A percentile compares a stretch with the other conserved stretches of the same genome.
Conservation (phyloP, 2,329 filamentous ascomycete genomes). For the Teratosphaeriaceae sp. region DNA sequence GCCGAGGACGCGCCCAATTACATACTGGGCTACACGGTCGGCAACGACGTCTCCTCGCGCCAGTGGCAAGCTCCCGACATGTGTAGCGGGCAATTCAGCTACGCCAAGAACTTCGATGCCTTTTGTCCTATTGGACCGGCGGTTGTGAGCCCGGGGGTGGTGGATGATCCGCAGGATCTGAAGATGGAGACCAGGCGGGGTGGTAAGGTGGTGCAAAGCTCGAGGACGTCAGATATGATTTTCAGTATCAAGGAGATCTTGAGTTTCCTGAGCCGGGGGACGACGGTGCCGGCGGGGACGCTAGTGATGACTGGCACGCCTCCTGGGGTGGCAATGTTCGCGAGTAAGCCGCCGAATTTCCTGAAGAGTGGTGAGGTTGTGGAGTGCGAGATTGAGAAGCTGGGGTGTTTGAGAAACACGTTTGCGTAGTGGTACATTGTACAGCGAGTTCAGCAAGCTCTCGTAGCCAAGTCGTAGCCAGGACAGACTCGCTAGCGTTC, state of each 20-base stretch:
- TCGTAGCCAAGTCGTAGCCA: no score
- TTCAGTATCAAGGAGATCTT: slow-evolving; percentile 11
- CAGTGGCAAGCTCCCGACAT: slow-evolving; percentile 47
- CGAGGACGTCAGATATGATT: slow-evolving; percentile 30
- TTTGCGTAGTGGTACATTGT: no score
- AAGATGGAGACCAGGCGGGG: slow-evolving; percentile 38
- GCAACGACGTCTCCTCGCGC: slow-evolving; percentile 51
- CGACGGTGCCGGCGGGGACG: slow-evolving; percentile 26
- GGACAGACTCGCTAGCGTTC: no score
- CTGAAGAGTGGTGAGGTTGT: slow-evolving; percentile 19
- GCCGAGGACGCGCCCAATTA: slow-evolving; percentile 44
- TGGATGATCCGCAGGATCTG: background rate
- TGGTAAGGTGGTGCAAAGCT: slow-evolving; percentile 39
- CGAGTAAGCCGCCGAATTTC: slow-evolving; percentile 25
- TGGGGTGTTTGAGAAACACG: slow-evolving; percentile 9
- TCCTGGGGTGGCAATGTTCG: slow-evolving; percentile 21
- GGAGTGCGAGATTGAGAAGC: slow-evolving; percentile 9
- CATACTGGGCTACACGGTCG: slow-evolving; percentile 48
- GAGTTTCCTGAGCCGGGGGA: slow-evolving; percentile 34
- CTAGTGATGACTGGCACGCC: slow-evolving; percentile 44
- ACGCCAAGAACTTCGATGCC: slow-evolving; percentile 52
- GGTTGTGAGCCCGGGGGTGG: slow-evolving; percentile 33
- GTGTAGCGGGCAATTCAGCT: slow-evolving; percentile 50
- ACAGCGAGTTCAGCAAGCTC: no score
- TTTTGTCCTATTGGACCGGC: slow-evolving; percentile 49